phyloP scores from a whole-genome alignment of 2,329 filamentous ascomycete species.

The Dactylellina haptotyla region DNA sequence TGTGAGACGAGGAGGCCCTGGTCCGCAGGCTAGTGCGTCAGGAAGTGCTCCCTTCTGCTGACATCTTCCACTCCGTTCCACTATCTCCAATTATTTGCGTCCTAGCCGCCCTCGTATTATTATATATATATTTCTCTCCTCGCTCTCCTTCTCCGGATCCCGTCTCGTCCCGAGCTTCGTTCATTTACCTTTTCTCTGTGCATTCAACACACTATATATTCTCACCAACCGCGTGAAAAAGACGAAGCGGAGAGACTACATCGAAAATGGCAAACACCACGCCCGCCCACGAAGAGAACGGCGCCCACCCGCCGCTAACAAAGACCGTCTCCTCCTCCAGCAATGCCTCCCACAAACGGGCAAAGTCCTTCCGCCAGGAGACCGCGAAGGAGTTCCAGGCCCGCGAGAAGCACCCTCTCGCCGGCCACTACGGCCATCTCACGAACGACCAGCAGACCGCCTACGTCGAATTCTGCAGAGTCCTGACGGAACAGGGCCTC shows the following conservation, averaged over 20 bases:
- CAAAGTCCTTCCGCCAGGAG: conserved; percentile 48
- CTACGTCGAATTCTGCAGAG: conserved; percentile 29
- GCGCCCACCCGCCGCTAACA: conserved; percentile 36
- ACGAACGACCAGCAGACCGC: conserved; percentile 37
- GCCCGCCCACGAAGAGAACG: conserved; percentile 33
- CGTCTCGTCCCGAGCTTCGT: neutral
- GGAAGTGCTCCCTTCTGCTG: too few relatives aligned
- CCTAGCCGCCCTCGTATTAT: neutral
- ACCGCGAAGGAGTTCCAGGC: conserved; percentile 50
- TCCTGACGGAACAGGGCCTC: conserved; percentile 57
- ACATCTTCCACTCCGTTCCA: conserved; percentile 25
- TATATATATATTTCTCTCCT: neutral
- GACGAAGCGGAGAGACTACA: conserved; percentile 10
- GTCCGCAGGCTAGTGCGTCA: neutral
- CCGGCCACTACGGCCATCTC: conserved; percentile 51
- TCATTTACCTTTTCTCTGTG: too few relatives aligned
- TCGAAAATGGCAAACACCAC: conserved; percentile 43
- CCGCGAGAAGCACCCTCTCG: conserved; percentile 45
- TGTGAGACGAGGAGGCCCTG: conserved; percentile 7
- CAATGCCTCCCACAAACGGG: conserved; percentile 47
- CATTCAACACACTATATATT: too few relatives aligned
- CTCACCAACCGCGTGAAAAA: too few relatives aligned
- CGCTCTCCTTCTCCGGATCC: neutral
- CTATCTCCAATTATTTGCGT: neutral
- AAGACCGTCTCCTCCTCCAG: conserved; percentile 43